These are phyloP conservation scores for Salicornia ramosissima DNA, from an alignment of 148 eudicot genomes.

Conservation along the genomic window DNA sequence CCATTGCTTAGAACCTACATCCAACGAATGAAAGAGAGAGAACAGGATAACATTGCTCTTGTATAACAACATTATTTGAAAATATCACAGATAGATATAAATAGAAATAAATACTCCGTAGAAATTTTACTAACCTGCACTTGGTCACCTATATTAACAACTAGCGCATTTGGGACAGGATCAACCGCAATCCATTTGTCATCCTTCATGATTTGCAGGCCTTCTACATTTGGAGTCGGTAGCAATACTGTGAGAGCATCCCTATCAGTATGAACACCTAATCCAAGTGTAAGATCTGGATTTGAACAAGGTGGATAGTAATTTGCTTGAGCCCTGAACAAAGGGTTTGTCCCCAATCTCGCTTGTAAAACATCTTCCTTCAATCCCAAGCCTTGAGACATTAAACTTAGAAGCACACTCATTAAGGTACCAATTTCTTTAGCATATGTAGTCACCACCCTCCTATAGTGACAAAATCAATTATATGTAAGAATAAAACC, in stretches of 20 bases:
- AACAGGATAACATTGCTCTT: background rate
- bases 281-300: conserved; percentile 46
- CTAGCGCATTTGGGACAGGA: conserved; percentile 35
- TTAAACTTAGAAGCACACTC: conserved; percentile 23
- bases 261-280: conserved; percentile 43
- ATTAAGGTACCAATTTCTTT: conserved; percentile 24
- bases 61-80: background rate
- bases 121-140: conserved; percentile 12
- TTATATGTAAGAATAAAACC: background rate
- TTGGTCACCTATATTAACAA: conserved; percentile 48
- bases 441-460: conserved; percentile 21
- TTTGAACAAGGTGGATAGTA: conserved; percentile 50
- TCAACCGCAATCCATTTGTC: conserved; percentile 39
- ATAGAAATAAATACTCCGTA: too few species aligned
- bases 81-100: too few species aligned
- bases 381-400: conserved; percentile 32
- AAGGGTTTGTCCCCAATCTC: conserved; percentile 20
- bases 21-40: background rate
- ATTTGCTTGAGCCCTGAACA: conserved; percentile 32
- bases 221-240: conserved; percentile 31
- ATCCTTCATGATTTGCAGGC: conserved; percentile 37
- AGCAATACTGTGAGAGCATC: conserved; percentile 44
- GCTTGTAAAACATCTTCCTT: conserved; percentile 13
- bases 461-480: conserved; percentile 2
- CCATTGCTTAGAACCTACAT: conserved; percentile 30